Evolutionary conservation across 352 stramenopile genomes (phyloP), one percentile per base, ranked within the genome.

Genomic region (Blastocystis sp.): DNA sequence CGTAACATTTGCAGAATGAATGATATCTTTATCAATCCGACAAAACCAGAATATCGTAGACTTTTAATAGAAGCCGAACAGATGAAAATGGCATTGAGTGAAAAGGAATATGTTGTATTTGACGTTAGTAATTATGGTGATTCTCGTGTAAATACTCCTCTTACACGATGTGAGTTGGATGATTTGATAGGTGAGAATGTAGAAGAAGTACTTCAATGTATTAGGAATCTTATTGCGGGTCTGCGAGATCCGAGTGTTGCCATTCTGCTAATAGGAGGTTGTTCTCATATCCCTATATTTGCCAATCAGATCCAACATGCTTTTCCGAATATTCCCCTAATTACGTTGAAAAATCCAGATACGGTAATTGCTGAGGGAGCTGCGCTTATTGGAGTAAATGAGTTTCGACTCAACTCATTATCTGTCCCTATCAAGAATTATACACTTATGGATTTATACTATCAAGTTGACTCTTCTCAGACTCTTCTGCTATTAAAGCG

Each of bases 201-300:
- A 4, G 33, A 13, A 40, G 2, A 17, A 53, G 11, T 15, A 17
- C 2, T 33, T 13, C 19, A n/a, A 13, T 62, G 13, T 13, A 17
- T 84, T 17, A 6, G 66, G 11, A 53, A 51, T 0, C 30, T 19
- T n/a, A 19, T 22, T 27, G 17, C 27, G 19, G 9, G 22, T 15
- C 53, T 66, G 51, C 2, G 9, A 19, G 5, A 37, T 35, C 40
- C 40, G 40, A 27, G 27, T 1, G 51, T 54, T n/a, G 19, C 33
- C 1, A 64, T 84, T 48, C 19, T 84, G 13, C 48, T 84, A 9
- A 56, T 66, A 30, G 73, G 73, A 62, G 73, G 73, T 30, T 69
- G 24, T 33, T 84, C 73, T n/a, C 53, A 64, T 19, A 62, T 84
- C 27, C 73, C 73, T n/a, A 2, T 62, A 9, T 27, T 81, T 19